Evolutionary conservation across 164 flowering plant species (phyloP).

Genomic region (Annona squamosa): DNA sequence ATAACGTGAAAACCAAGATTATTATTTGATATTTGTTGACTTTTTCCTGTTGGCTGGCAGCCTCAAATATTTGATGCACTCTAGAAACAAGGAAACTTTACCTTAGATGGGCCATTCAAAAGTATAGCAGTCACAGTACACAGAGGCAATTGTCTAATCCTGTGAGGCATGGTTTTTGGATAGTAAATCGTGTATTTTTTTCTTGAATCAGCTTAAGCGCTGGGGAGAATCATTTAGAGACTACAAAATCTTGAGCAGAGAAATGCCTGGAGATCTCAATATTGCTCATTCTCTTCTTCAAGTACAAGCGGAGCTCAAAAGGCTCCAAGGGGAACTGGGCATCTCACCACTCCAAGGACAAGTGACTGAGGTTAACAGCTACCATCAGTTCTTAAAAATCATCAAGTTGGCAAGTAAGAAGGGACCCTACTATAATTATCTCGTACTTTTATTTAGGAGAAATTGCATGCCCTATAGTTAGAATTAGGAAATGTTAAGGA

Average conservation of each 20-base stretch:
- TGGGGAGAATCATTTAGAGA: slow-evolving; percentile 16
- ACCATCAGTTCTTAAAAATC: slow-evolving; percentile 1
- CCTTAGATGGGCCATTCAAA: not conserved
- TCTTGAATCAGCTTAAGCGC: slow-evolving; percentile 14
- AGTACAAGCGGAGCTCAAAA: slow-evolving; percentile 11
- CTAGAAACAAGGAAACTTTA: not conserved
- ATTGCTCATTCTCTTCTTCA: slow-evolving; percentile 15
- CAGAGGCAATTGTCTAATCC: not conserved
- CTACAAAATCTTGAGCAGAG: slow-evolving; percentile 8
- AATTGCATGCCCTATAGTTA: not conserved
- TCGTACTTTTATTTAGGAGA: not conserved
- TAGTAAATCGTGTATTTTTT: too few relatives aligned
- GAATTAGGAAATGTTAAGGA: not conserved
- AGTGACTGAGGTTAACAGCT: slow-evolving; percentile 1
- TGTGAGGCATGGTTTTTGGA: too few relatives aligned
- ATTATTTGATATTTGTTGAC: too few relatives aligned
- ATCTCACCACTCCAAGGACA: not conserved
- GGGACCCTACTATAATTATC: not conserved
- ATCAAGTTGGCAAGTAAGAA: slow-evolving; percentile 8
- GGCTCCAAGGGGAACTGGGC: not conserved
- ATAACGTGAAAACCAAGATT: too few relatives aligned
- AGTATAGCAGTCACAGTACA: not conserved
- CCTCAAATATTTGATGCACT: not conserved
- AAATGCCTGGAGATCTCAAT: slow-evolving; percentile 13
- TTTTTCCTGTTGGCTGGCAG: not conserved